Evolutionary conservation across 352 stramenopile species (phyloP).

Genomic region (Phytopythium helicoides): DNA sequence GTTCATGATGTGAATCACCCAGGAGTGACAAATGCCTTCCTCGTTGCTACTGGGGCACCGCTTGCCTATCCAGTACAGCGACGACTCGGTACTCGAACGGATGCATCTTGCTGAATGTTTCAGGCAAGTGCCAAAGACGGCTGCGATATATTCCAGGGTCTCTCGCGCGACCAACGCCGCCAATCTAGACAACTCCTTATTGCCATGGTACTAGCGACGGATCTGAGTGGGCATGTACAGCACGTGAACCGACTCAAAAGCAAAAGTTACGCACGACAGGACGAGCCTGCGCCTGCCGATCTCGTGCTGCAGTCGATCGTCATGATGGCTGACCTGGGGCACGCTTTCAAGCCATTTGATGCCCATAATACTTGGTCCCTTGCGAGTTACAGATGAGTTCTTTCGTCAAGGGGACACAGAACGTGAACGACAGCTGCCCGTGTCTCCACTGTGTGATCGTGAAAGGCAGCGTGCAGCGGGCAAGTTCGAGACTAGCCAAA

Average conservation of each 20-base stretch:
- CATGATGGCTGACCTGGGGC: slow-evolving; percentile 76
- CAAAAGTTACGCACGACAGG: slow-evolving; percentile 52
- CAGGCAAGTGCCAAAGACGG: slow-evolving; percentile 61
- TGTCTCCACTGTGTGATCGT: slow-evolving; percentile 70
- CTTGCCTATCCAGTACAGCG: slow-evolving; percentile 93
- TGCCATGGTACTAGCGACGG: slow-evolving; percentile 80
- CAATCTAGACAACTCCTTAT: slow-evolving; percentile 74
- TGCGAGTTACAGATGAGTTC: slow-evolving; percentile 66
- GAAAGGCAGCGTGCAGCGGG: slow-evolving; percentile 34
- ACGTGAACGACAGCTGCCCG: slow-evolving; percentile 41
- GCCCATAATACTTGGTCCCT: slow-evolving; percentile 56
- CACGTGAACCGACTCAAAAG: slow-evolving; percentile 78
- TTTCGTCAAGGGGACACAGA: slow-evolving; percentile 66
- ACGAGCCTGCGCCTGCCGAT: slow-evolving; percentile 38
- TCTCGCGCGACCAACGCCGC: slow-evolving; percentile 44
- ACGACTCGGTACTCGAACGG: slow-evolving; percentile 88
- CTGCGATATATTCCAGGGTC: slow-evolving; percentile 67
- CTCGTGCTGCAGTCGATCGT: slow-evolving; percentile 63
- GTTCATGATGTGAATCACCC: slow-evolving; percentile 93
- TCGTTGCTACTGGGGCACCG: slow-evolving; percentile 78
- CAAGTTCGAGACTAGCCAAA: slow-evolving; percentile 67
- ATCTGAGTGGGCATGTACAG: slow-evolving; percentile 73
- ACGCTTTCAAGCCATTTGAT: slow-evolving; percentile 64
- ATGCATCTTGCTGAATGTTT: slow-evolving; percentile 77
- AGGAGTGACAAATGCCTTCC: slow-evolving; percentile 91